phyloP scores from a whole-genome alignment of 352 stramenopile species.

The Phytophthora citricola region DNA sequence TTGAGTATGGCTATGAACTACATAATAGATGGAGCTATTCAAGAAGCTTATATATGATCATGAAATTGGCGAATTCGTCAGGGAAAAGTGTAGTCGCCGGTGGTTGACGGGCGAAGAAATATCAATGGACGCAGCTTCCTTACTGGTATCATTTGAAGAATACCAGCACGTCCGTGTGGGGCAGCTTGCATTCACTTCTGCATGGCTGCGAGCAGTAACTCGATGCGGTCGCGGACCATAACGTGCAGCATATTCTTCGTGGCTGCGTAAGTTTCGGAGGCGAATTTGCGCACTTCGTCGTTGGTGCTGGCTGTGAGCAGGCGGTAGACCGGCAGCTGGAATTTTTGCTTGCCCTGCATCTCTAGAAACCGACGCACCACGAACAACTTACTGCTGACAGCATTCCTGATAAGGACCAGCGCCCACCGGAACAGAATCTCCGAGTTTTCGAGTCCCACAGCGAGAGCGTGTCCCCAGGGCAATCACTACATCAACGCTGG shows the following conservation, averaged over 20 bases:
- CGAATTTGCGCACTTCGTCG: constrained; percentile 49
- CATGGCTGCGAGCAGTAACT: constrained; percentile 51
- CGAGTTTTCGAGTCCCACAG: constrained; percentile 69
- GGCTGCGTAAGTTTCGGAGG: constrained; percentile 46
- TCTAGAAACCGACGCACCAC: constrained; percentile 65
- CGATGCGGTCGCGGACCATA: constrained; percentile 79
- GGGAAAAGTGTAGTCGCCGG: too few relatives aligned
- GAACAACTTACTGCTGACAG: constrained; percentile 46
- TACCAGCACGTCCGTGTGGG: background rate
- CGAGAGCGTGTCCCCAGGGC: constrained; percentile 58
- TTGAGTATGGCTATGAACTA: too few relatives aligned
- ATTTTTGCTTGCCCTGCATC: constrained; percentile 84
- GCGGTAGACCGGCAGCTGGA: constrained; percentile 78
- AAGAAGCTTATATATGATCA: background rate
- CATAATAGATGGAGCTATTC: background rate
- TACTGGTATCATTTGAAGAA: constrained; percentile 12
- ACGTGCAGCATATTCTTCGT: constrained; percentile 68
- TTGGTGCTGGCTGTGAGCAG: constrained; percentile 56
- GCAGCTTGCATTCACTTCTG: constrained; percentile 13
- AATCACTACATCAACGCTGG: constrained; percentile 49
- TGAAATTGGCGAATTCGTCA: too few relatives aligned
- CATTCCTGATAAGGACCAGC: constrained; percentile 72
- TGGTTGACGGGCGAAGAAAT: constrained; percentile 2
- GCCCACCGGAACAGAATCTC: constrained; percentile 78
- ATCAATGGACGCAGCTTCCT: constrained; percentile 12